Base-by-base conservation (phyloP, 176 grass and related monocot genomes). In the Triticum timopheevii region DNA sequence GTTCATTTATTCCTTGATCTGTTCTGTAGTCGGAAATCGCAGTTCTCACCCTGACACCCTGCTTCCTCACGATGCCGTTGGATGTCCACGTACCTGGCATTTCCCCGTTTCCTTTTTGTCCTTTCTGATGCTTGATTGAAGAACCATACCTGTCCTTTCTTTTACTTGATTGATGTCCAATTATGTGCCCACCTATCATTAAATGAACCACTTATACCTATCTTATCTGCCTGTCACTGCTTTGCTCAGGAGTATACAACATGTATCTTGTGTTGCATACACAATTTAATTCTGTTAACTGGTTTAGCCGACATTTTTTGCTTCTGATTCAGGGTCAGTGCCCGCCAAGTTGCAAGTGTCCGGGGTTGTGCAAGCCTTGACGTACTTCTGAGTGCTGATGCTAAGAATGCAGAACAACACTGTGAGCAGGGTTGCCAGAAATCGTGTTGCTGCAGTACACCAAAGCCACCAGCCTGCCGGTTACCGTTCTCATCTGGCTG, bases 371-470 rank as follows among this genome's bases (percentile, higher is more conserved):
- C 74, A 17, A 85, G 73, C 68, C 78, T 79, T 45, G 73, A 86
- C 34, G 78, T 68, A 61, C 31, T 80, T 76, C 65, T 72, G 33
- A 65, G 64, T 80, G 70, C 76, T 33, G 82, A 77, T 27, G 45
- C 82, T 27, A 88, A 88, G 50, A 78, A 25, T 31, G 73, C 90
- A 77, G 80, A 90, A 45, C 65, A 69, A 50, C 76, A 82, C 22
- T 40, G 69, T 49, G 61, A 75, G 56, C 72, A 40, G 31, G 65
- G 59, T 54, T 86, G 54, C 68, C 66, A 62, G 59, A 88, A 74
- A 81, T 75, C n/a, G 23, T 61, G 80, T 81, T 82, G 76, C 73
- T 61, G 23, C 66, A 45, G 4, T 77, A 58, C 82, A 25, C 66
- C 91, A 88, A 91, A 81, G 62, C 73, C 76, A 12, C 15, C 77